Conservation (phyloP, 176 grass and related monocot genomes). For the Themeda triandra region DNA sequence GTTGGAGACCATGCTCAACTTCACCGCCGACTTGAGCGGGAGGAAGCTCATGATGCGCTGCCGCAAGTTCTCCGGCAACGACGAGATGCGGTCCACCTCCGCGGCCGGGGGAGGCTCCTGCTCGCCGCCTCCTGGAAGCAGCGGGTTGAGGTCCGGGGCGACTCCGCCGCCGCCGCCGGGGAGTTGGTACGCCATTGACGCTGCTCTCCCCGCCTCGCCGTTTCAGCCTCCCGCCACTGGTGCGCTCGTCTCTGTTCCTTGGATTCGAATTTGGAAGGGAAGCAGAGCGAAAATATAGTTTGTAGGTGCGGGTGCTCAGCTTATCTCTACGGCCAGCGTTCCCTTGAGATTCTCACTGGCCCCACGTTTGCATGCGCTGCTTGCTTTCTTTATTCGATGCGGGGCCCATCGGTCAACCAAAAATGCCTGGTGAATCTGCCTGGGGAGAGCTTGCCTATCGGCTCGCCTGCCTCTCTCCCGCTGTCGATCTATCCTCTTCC, state of each 20-base stretch:
- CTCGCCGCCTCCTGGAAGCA: background rate
- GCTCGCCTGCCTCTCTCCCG: too few species aligned
- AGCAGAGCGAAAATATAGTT: too few species aligned
- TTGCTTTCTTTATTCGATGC: too few species aligned
- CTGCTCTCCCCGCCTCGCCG: background rate
- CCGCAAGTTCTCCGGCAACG: constrained; percentile 19
- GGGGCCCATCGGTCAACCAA: too few species aligned
- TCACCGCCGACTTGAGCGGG: constrained; percentile 36
- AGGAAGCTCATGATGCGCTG: constrained; percentile 48
- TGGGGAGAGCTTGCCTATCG: too few species aligned
- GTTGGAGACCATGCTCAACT: constrained; percentile 19
- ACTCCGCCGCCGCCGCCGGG: background rate
- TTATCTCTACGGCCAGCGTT: too few species aligned
- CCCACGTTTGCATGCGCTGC: too few species aligned
- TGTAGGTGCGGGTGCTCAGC: too few species aligned
- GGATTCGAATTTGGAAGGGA: constrained; percentile 3
- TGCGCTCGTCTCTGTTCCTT: background rate
- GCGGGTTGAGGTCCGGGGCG: background rate
- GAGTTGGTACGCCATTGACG: background rate
- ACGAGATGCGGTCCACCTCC: constrained; percentile 33
- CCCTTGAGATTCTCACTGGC: too few species aligned
- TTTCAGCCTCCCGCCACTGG: background rate
- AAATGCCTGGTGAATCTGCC: too few species aligned
- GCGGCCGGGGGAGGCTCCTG: background rate
- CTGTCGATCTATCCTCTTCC: too few species aligned